Base-by-base conservation (phyloP, 2,329 filamentous ascomycete genomes). In the Bipolaris sorokiniana region DNA sequence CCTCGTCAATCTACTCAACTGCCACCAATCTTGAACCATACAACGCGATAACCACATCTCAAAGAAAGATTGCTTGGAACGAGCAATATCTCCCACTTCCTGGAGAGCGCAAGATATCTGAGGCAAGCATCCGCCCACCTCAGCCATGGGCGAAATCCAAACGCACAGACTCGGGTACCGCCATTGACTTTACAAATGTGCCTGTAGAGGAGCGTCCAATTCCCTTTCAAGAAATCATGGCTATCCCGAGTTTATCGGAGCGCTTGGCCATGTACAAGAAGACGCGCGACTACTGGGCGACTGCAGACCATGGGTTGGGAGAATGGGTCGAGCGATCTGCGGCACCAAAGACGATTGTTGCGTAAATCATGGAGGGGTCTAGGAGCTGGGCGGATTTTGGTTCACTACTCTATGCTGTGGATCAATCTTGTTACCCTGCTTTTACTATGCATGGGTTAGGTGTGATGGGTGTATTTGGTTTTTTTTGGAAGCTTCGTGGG, bases 261-360 rank as follows among this genome's bases (percentile, higher is more conserved):
- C 62, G 73, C 5, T 73, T 76, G 72, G 62, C 52, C 33, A 36
- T 72, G 51, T 76, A 76, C 44, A 67, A 70, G 58, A 67, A 62
- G 55, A 68, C 70, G n/a, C 67, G 71, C 33, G 64, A 73, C 2
- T 76, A 75, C 52, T 76, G 73, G 73, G 72, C 73, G 10, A 63
- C 55, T 47, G 69, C 68, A n/a, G 70, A 75, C 45, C 72, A 76
- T 56, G 73, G 71, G 7, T 41, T 75, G 36, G 58, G 45, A 3
- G 69, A 71, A 36, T 76, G 73, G 72, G 68, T 69, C 0, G 54
- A 37, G 33, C 53, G 45, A 37, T 50, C 56, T 18, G 44, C 23
- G 20, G 40, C 44, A 6, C 51, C 58, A 31, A 61, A 58, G 44
- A 10, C 34, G 7, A 9, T 40, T 28, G 20, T 10, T 45, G 7